These are phyloP conservation scores for Lentinula raphanica DNA, from an alignment of 768 basidiomycete genomes.

Conservation along the genomic window DNA sequence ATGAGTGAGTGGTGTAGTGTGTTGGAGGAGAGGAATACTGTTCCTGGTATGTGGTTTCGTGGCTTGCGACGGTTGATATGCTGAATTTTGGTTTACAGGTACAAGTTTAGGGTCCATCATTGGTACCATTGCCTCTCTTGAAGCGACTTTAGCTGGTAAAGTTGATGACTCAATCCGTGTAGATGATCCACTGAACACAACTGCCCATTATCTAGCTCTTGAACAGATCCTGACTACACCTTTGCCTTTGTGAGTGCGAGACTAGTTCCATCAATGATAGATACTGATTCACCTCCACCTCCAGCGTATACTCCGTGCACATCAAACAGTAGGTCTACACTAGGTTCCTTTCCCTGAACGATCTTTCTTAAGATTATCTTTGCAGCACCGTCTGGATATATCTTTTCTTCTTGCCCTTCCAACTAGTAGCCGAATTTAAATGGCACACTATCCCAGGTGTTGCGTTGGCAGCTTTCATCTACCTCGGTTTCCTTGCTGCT, in stretches of 20 bases:
- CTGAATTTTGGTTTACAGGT: constrained; percentile 23
- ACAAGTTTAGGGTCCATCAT: constrained; percentile 48
- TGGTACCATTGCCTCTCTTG: constrained; percentile 42
- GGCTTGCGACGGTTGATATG: background rate
- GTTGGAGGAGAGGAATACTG: constrained; percentile 53
- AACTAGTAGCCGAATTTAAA: constrained; percentile 54
- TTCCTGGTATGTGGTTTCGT: constrained; percentile 37
- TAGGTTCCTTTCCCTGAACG: background rate
- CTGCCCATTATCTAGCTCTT: constrained; percentile 31
- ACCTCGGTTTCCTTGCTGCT: constrained; percentile 71
- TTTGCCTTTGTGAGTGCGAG: constrained; percentile 52
- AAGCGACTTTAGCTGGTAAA: constrained; percentile 48
- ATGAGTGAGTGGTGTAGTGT: constrained; percentile 56
- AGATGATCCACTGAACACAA: background rate
- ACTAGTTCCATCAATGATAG: too few species aligned
- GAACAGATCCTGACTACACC: constrained; percentile 62
- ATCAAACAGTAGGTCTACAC: constrained; percentile 30
- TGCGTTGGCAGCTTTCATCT: constrained; percentile 62
- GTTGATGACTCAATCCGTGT: background rate
- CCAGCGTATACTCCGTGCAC: constrained; percentile 58
- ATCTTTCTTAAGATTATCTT: background rate
- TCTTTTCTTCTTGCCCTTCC: constrained; percentile 74
- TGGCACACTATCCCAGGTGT: constrained; percentile 68
- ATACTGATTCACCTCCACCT: too few species aligned
- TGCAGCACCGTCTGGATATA: constrained; percentile 63